A percentile compares a stretch with the other conserved stretches of the same genome.
Conservation (phyloP, 768 basidiomycete species). For the Leccinum barrowsii region DNA sequence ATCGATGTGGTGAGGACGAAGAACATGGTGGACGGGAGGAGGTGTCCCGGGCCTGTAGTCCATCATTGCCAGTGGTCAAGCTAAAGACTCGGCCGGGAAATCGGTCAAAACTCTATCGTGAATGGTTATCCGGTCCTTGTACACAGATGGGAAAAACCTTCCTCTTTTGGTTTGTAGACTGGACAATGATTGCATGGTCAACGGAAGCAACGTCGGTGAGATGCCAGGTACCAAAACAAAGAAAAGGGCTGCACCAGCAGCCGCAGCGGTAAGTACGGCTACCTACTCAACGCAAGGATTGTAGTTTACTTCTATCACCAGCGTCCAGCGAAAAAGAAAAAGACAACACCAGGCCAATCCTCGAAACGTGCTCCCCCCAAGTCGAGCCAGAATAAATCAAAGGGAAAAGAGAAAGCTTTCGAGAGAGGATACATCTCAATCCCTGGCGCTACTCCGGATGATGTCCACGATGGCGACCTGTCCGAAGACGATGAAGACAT, state of each 20-base stretch:
- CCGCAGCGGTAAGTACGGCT: conserved; percentile 24
- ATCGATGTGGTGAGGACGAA: conserved; percentile 75
- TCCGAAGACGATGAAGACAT: conserved; percentile 72
- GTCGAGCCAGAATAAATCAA: conserved; percentile 34
- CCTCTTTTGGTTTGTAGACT: conserved; percentile 12
- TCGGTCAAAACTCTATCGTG: background rate
- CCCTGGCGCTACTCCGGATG: conserved; percentile 33
- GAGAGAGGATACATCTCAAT: conserved; percentile 63
- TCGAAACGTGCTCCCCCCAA: conserved; percentile 16
- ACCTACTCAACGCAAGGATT: background rate
- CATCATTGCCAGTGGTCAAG: conserved; percentile 9
- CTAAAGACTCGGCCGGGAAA: background rate
- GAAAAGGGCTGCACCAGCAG: conserved; percentile 34
- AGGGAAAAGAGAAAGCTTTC: conserved; percentile 56
- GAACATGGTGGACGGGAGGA: conserved; percentile 61
- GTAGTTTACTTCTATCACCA: conserved; percentile 14
- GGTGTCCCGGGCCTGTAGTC: conserved; percentile 41
- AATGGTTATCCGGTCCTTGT: no score
- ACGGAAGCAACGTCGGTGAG: background rate
- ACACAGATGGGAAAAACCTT: conserved; percentile 18
- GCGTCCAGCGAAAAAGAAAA: conserved; percentile 59
- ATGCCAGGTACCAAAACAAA: conserved; percentile 29
- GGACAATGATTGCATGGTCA: background rate
- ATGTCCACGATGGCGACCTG: conserved; percentile 38
- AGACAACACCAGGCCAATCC: conserved; percentile 36